Conservation (phyloP, 2,329 filamentous ascomycete species). For the Fusarium abutilonis region DNA sequence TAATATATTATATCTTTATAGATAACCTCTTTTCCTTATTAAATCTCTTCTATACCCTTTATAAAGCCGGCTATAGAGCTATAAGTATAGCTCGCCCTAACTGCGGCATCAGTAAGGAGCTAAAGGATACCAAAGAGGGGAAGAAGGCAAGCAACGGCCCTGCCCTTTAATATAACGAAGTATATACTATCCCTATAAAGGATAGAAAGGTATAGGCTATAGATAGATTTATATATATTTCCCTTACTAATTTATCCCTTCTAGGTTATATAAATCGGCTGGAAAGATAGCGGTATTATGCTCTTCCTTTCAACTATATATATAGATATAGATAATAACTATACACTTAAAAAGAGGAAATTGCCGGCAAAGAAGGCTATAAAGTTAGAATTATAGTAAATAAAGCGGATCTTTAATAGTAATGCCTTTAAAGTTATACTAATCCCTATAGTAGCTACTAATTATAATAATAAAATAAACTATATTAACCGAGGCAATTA, state of each 20-base stretch:
- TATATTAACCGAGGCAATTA: slow-evolving; percentile 16
- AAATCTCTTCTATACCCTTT: no score
- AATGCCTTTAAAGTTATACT: background rate
- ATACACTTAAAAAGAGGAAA: slow-evolving; percentile 5
- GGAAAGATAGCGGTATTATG: no score
- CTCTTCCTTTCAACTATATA: no score
- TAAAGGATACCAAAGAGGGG: background rate
- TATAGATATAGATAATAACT: background rate
- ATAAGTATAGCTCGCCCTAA: no score
- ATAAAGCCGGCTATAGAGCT: no score
- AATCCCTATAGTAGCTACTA: background rate
- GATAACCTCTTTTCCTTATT: no score
- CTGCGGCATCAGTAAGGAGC: background rate
- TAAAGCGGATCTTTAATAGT: background rate
- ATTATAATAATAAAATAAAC: slow-evolving; percentile 23
- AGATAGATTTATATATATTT: background rate
- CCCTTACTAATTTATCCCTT: slow-evolving; percentile 17
- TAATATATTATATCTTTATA: no score
- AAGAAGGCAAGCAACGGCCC: background rate
- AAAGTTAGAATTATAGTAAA: background rate
- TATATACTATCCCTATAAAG: background rate
- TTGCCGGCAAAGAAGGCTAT: background rate
- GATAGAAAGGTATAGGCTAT: slow-evolving; percentile 4
- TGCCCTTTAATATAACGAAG: no score
- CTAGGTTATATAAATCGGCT: background rate